Base-by-base conservation (phyloP, 352 stramenopile species). In the Peronosclerospora sorghi region DNA sequence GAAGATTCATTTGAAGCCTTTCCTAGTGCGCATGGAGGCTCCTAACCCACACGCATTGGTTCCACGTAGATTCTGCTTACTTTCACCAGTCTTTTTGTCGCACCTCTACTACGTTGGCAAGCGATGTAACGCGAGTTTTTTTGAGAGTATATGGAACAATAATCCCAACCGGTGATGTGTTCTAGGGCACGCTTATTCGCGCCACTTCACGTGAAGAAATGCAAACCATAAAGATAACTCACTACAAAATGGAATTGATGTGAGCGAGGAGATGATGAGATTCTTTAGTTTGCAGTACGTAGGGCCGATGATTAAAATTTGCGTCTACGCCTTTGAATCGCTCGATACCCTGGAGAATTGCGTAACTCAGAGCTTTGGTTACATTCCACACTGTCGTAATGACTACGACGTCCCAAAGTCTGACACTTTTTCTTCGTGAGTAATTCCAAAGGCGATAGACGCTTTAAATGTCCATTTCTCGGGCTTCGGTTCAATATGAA, bases 61-160 rank as follows among this genome's bases (percentile, higher is more conserved):
- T 97, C 52, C 83, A 96, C 35, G 66, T 96, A 5, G 56, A 68
- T 6, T 34, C 67, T 6, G 19, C 34, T 3, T 54, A 83, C 45
- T 45, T 97, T 97, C 64, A 81, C 86, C 6, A 79, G 92, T 50
- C 95, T 95, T 45, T 97, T 97, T 63, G 74, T 96, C 34, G 59
- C 62, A 2, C 89, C 89, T 14, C 51, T 95, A 20, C 69, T 95
- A 45, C 62, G 63, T 41, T 44, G 36, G n/a, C 77, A 94, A 24
- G 75, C 67, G 13, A 79, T 84, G 55, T 71, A 75, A 21, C 62
- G 83, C 9, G 84, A 95, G 56, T 53, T 95, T 20, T 55, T 94
- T 95, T 48, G 62, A 71, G 30, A 65, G 80, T 3, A 64, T 72
- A 26, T 51, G 48, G n/a, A 64, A 81, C 40, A 83, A 78, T 30